Evolutionary conservation across 805 yeast genomes (phyloP), one percentile per base, ranked within the genome.

Genomic region (Candida saitoana): DNA sequence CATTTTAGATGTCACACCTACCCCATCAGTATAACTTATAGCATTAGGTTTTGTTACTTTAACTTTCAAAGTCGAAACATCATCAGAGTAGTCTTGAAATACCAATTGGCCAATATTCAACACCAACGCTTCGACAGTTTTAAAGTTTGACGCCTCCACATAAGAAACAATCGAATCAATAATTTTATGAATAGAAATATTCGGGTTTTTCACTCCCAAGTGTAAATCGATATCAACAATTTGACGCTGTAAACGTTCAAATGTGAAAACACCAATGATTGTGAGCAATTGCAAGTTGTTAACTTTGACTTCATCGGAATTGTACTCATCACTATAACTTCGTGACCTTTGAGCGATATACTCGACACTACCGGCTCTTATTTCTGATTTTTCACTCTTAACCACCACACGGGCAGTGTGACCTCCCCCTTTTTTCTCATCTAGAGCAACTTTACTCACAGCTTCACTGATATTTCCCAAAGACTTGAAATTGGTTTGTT

Each of bases 81-180:
- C 54, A 11, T 44, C 48, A 2, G 47, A 68, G 18, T 67, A 65
- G 31, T 67, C 58, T 44, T 71, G 69, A 29, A 77, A 65, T 2
- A 82, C 65, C 36, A 78, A 56, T 48, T 80, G 81, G 2, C 87
- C 82, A 19, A 87, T 83, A 8, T 80, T 76, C 45, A 80, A 76
- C 3, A 87, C 95, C 36, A 93, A 71, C 0, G 97, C 96, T 58
- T 93, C 99, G 1, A 93, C 95, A 0, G 99, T 93, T 54, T 87
- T 84, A 67, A 87, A 93, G 48, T 80, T 79, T 1, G 96, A 76
- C n/a, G 56, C 57, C 54, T 86, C 95, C n/a, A 88, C 85, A 52
- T 81, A 86, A 0, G 55, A 53, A 0, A 74, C 68, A 3, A 85
- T 72, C 2, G 59, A 65, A 19, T 76, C 75, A 17, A 82, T 74